Percentiles rank a stretch among this genome's conserved stretches.
Conservation (phyloP, 345 rosid genomes). For the Populus nigra region DNA sequence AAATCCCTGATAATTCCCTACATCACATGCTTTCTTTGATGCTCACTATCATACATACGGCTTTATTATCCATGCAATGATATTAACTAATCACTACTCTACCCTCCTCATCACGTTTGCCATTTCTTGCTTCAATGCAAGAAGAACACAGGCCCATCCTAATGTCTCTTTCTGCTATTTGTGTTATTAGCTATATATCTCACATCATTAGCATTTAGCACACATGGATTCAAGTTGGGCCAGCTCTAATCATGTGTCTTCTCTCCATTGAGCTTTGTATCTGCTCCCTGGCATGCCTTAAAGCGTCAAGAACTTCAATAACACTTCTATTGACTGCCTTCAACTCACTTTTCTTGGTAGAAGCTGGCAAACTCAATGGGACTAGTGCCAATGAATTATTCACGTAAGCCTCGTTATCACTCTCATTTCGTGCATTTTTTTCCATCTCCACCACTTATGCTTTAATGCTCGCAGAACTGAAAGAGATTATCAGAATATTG, state of each 20-base stretch:
- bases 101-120: too few relatives aligned
- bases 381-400: conserved; percentile 48
- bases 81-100: background rate
- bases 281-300: conserved; percentile 42
- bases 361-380: conserved; percentile 21
- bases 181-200: background rate
- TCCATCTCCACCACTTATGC: conserved; percentile 18
- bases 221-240: conserved; percentile 25
- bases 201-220: conserved; percentile 13
- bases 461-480: conserved; percentile 23
- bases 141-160: background rate
- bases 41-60: background rate
- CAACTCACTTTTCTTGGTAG: conserved; percentile 21
- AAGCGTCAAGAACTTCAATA: conserved; percentile 47
- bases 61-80: background rate
- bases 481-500: background rate
- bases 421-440: conserved; percentile 3
- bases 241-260: conserved; percentile 37
- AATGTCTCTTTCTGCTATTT: background rate
- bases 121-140: background rate
- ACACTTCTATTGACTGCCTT: conserved; percentile 28
- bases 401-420: conserved; percentile 18
- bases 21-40: conserved; percentile 20
- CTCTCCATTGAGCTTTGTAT: conserved; percentile 39
- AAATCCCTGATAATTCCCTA: conserved; percentile 4